Conservation (phyloP, 257 asterid genomes). For the Ajuga chamaepitys region DNA sequence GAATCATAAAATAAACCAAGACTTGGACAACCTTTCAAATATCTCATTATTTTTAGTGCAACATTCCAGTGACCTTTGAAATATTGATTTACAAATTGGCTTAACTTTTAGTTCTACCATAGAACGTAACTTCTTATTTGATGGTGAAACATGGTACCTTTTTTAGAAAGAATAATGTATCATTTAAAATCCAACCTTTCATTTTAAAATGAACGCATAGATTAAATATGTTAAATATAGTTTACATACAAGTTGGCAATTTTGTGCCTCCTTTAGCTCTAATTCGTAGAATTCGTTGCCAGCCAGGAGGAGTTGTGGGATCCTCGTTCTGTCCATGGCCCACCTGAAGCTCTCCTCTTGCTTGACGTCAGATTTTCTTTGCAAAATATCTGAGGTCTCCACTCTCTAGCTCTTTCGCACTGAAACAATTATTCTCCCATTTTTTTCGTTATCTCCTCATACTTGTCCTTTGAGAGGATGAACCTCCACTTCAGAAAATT, state of each 20-base stretch:
- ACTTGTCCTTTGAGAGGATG: conserved; percentile 59
- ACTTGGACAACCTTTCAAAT: too few species aligned
- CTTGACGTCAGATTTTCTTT: conserved; percentile 28
- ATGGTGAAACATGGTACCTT: conserved; percentile 33
- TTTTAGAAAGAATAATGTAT: not conserved
- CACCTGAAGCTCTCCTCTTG: conserved; percentile 24
- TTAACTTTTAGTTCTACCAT: conserved; percentile 29
- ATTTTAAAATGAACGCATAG: too few species aligned
- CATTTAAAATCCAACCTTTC: not conserved
- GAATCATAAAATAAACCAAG: too few species aligned
- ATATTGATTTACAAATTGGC: too few species aligned
- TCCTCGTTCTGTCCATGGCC: conserved; percentile 45
- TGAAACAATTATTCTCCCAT: conserved; percentile 44
- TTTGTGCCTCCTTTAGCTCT: conserved; percentile 44
- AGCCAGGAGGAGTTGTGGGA: conserved; percentile 36
- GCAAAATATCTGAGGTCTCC: conserved; percentile 63
- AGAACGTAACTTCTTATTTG: conserved; percentile 29
- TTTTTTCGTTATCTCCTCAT: conserved; percentile 62
- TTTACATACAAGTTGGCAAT: conserved; percentile 43
- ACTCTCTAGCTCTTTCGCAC: conserved; percentile 61
- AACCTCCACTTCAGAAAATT: conserved; percentile 74
- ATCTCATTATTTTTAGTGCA: too few species aligned
- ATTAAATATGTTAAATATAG: not conserved
- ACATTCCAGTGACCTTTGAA: too few species aligned
- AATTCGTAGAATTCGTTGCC: conserved; percentile 37